phyloP scores from a whole-genome alignment of 139 green algal genomes.

The Desmodesmus armatus region DNA sequence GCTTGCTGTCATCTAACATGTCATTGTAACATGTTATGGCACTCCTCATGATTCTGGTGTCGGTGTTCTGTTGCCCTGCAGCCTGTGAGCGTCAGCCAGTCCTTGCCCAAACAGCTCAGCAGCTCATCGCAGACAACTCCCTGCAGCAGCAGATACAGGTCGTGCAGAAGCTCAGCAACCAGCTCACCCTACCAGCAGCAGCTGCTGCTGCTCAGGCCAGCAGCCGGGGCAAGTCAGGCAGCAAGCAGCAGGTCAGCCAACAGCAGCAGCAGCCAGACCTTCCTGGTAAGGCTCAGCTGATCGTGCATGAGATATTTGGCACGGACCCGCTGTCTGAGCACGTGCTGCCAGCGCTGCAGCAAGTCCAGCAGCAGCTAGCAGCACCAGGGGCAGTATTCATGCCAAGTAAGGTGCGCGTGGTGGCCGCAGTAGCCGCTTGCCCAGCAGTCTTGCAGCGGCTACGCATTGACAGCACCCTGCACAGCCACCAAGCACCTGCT shows the following conservation, averaged over 20 bases:
- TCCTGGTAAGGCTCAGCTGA: slow-evolving; percentile 29
- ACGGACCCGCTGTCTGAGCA: slow-evolving; percentile 57
- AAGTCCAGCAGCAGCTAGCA: slow-evolving; percentile 45
- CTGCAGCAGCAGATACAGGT: neutral
- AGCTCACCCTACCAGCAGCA: slow-evolving; percentile 34
- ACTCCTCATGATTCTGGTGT: too few species aligned
- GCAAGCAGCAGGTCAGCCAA: neutral
- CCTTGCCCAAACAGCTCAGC: slow-evolving; percentile 36
- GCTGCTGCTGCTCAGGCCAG: neutral
- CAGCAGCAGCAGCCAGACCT: slow-evolving; percentile 1
- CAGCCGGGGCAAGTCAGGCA: neutral
- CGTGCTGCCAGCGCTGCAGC: slow-evolving; percentile 52
- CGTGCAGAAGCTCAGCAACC: slow-evolving; percentile 46
- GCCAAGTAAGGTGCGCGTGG: neutral
- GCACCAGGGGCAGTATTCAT: neutral
- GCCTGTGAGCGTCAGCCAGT: slow-evolving; percentile 55
- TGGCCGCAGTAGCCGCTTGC: neutral
- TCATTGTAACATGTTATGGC: too few species aligned
- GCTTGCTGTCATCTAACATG: too few species aligned
- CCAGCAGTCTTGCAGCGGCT: neutral
- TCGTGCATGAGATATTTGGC: slow-evolving; percentile 63
- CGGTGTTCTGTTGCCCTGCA: neutral
- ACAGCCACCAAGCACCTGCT: neutral
- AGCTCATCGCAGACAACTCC: slow-evolving; percentile 38
- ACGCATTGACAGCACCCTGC: too few species aligned